Evolutionary conservation across 805 yeast species (phyloP), one percentile per base, ranked within the genome.

Genomic region (Candida glaebosa): DNA sequence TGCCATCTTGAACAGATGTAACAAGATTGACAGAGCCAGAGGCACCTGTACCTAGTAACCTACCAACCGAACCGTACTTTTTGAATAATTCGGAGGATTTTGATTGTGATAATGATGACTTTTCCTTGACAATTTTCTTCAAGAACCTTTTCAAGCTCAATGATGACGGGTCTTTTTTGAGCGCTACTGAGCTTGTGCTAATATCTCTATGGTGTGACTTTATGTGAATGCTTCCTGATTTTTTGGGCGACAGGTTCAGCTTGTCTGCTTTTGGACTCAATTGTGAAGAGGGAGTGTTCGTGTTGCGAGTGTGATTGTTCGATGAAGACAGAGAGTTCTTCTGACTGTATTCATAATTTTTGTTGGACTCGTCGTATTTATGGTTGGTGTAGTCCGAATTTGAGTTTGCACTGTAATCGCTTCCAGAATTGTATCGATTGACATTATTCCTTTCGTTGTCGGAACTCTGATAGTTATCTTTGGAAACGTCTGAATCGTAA

Each of bases 1-100:
- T 73, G 22, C 40, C 37, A 48, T 81, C 82, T 0, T 75, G 59
- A 22, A 77, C 71, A 39, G 84, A 75, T 44, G 79, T 78, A 44
- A 89, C 84, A 40, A 87, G 73, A 32, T 84, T 76, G n/a, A 90
- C 98, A 0, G 93, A 83, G 2, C 98, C 97, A 18, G 95, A 90
- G 1, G 97, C 97, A 10, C 98, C 98, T 43, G 90, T 81, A 17
- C 98, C 98, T 38, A 88, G 68, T 17, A 83, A 69, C 47, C 76
- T 75, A 9, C 95, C 95, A 18, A 79, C 71, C 5, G 57, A 44
- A 31, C 95, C 93, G 61, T 87, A 88, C 52, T 84, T 82, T 40
- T 79, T 49, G 40, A 54, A 59, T 18, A 68, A 45, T 7, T 54
- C 56, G 14, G 65, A 40, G 52, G 57, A 30, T 37, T 44, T 14